Evolutionary conservation across 371 early-diverging fungal genomes (phyloP).

Genomic region (Syncephalastrum racemosum): DNA sequence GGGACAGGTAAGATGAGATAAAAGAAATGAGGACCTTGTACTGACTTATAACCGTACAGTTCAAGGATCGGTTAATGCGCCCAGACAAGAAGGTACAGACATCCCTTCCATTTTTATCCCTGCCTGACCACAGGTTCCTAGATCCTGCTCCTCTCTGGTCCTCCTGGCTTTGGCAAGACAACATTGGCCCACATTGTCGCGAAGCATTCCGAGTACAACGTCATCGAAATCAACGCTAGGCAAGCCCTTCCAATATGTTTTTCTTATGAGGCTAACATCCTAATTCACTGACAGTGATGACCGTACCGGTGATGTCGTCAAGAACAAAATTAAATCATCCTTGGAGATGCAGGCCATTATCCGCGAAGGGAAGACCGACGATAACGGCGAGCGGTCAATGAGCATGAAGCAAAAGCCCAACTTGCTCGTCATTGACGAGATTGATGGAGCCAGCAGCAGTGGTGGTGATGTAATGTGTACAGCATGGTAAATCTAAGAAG

Average conservation of each 20-base stretch:
- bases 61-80: slow-evolving; percentile 53
- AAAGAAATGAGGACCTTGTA: neutral
- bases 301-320: slow-evolving; percentile 79
- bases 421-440: slow-evolving; percentile 93
- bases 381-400: slow-evolving; percentile 14
- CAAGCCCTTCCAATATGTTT: slow-evolving; percentile 16
- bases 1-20: neutral
- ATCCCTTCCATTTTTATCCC: too few relatives aligned
- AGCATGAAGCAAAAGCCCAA: slow-evolving; percentile 67
- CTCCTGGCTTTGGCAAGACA: slow-evolving; percentile 99
- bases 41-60: slow-evolving; percentile 12
- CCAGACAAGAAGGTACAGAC: slow-evolving; percentile 63
- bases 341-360: slow-evolving; percentile 77
- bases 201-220: slow-evolving; percentile 86
- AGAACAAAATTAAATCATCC: slow-evolving; percentile 72
- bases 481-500: neutral
- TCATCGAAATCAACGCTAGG: slow-evolving; percentile 98
- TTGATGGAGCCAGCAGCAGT: slow-evolving; percentile 88
- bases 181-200: slow-evolving; percentile 96
- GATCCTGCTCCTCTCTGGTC: slow-evolving; percentile 93
- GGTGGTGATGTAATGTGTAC: slow-evolving; percentile 44
- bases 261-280: neutral
- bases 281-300: slow-evolving; percentile 80
- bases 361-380: slow-evolving; percentile 12
- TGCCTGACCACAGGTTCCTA: slow-evolving; percentile 27